A percentile compares a stretch with the other conserved stretches of the same genome.
phyloP scores from a whole-genome alignment of 768 basidiomycete species.

The Boletales sp. region DNA sequence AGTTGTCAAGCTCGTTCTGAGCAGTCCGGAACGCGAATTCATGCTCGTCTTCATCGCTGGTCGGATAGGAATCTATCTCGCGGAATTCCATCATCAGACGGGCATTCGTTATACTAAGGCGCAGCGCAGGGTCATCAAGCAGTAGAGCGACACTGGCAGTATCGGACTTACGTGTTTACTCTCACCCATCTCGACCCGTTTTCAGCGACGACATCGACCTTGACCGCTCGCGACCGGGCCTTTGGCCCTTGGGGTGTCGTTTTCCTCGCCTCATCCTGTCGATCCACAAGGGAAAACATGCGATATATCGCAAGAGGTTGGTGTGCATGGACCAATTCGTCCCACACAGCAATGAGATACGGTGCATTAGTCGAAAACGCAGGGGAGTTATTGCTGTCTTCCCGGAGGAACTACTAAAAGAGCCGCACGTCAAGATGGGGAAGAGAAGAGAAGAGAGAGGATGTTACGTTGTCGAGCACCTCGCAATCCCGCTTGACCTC shows the following conservation, averaged over 20 bases:
- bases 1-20: conserved; percentile 63
- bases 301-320: conserved; percentile 60
- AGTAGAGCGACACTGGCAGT: too few species aligned
- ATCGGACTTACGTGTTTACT: conserved; percentile 73
- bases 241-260: neutral
- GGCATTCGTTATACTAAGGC: conserved; percentile 67
- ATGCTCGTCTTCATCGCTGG: conserved; percentile 45
- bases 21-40: conserved; percentile 41
- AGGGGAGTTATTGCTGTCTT: conserved; percentile 24
- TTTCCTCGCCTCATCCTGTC: neutral
- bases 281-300: conserved; percentile 12
- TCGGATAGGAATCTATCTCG: conserved; percentile 80
- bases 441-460: neutral
- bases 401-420: conserved; percentile 60
- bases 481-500: conserved; percentile 44
- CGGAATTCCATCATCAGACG: conserved; percentile 77
- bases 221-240: conserved; percentile 35
- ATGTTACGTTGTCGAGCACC: conserved; percentile 36
- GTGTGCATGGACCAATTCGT: conserved; percentile 63
- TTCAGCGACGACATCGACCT: conserved; percentile 80
- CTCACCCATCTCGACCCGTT: conserved; percentile 77
- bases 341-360: conserved; percentile 79
- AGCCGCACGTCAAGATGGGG: conserved; percentile 2
- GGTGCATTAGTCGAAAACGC: conserved; percentile 70
- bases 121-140: too few species aligned